Conservation (phyloP, 768 basidiomycete genomes). For the Zangia roseola region DNA sequence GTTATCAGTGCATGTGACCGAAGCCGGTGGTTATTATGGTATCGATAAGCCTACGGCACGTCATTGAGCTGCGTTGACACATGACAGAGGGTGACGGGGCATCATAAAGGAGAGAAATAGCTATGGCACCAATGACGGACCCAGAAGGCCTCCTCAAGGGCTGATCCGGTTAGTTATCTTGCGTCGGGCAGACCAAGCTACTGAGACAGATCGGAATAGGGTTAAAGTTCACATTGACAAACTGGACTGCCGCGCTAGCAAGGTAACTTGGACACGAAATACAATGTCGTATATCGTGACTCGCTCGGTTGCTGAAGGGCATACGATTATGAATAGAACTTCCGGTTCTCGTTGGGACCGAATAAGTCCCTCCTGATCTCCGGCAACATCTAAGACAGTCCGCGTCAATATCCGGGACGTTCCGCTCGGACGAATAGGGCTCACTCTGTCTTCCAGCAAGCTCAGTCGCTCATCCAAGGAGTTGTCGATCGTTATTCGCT, state of each 20-base stretch:
- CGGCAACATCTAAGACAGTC: conserved; percentile 76
- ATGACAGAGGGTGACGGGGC: too few relatives aligned
- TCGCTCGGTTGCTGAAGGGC: neutral
- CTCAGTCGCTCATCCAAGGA: conserved; percentile 90
- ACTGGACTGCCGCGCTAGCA: neutral
- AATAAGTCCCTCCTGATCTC: conserved; percentile 90
- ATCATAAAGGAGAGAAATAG: too few relatives aligned
- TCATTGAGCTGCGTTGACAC: too few relatives aligned
- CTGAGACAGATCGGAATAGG: too few relatives aligned
- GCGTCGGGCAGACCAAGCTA: too few relatives aligned
- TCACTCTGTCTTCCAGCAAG: conserved; percentile 84
- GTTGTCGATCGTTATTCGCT: conserved; percentile 89
- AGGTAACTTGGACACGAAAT: neutral
- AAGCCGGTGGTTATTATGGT: too few relatives aligned
- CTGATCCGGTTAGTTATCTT: too few relatives aligned
- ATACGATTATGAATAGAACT: conserved; percentile 67
- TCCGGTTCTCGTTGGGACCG: conserved; percentile 87
- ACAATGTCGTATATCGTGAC: neutral
- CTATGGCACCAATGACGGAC: too few relatives aligned
- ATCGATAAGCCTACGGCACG: too few relatives aligned
- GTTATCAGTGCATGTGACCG: too few relatives aligned
- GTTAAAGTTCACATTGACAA: neutral
- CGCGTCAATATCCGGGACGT: neutral
- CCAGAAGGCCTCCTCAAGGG: too few relatives aligned
- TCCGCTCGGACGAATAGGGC: conserved; percentile 22